Evolutionary conservation across 1,284 basidiomycete species (phyloP).

Genomic region (Fistulinella cinereoalba): DNA sequence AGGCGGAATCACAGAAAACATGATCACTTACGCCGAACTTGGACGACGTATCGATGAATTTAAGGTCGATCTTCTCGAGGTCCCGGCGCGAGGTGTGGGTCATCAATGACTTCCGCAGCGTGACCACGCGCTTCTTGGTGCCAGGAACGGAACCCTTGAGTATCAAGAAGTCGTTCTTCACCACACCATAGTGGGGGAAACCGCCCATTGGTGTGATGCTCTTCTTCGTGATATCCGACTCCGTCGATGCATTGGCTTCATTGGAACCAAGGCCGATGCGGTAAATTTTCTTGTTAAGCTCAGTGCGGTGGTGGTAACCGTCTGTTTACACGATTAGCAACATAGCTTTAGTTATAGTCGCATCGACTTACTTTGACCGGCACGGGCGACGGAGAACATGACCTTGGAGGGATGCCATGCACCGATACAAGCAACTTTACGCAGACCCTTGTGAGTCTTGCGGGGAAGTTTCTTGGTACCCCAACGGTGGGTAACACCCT

Average conservation of each 20-base stretch:
- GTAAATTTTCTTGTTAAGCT: constrained; percentile 99
- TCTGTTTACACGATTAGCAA: constrained; percentile 45
- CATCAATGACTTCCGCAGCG: constrained; percentile 87
- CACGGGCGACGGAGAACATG: constrained; percentile 99
- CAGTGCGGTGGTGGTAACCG: constrained; percentile 98
- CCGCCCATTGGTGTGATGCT: constrained; percentile 97
- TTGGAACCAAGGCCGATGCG: constrained; percentile 86
- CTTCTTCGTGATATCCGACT: constrained; percentile 93
- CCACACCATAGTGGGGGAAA: constrained; percentile 98
- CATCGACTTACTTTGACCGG: constrained; percentile 86
- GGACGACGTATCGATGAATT: constrained; percentile 98
- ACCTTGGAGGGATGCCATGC: constrained; percentile 99
- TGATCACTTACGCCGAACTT: constrained; percentile 78
- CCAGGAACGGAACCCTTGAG: constrained; percentile 94
- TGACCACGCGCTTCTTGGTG: constrained; percentile 97
- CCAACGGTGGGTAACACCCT: constrained; percentile 99
- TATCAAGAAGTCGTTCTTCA: constrained; percentile 98
- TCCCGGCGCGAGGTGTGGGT: constrained; percentile 85
- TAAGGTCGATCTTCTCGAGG: constrained; percentile 96
- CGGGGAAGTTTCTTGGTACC: constrained; percentile 98
- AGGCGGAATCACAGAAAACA: not conserved
- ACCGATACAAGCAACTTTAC: constrained; percentile 99
- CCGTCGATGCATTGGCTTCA: constrained; percentile 87
- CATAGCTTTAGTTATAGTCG: not conserved
- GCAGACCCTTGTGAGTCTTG: constrained; percentile 99